These are phyloP conservation scores for Trametes cinnabarina DNA, from an alignment of 768 basidiomycete species.

Conservation along the genomic window DNA sequence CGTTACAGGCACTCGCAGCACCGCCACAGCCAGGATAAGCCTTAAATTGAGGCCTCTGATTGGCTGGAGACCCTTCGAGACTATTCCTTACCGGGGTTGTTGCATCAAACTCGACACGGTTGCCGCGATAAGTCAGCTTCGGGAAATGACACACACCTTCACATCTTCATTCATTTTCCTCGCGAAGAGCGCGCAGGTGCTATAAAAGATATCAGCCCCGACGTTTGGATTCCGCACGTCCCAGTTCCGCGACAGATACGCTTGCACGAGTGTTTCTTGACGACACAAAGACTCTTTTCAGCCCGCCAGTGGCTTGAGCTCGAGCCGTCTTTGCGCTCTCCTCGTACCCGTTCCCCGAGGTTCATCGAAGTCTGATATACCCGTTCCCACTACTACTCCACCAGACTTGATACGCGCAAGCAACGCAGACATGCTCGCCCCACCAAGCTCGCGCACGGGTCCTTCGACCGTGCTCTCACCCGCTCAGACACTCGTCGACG, in stretches of 20 bases:
- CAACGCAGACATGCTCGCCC: conserved; percentile 13
- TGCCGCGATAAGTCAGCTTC: conserved; percentile 6
- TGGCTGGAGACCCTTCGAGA: conserved; percentile 1
- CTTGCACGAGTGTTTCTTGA: background rate
- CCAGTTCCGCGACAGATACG: background rate
- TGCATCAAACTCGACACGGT: background rate
- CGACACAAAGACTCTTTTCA: background rate
- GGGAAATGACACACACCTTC: conserved; percentile 1
- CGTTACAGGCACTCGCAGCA: conserved; percentile 1
- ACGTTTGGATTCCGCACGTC: background rate
- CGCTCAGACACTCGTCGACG: conserved; percentile 31
- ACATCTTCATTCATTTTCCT: background rate
- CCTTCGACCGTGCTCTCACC: conserved; percentile 26
- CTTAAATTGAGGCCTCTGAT: background rate
- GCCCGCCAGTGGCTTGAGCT: background rate
- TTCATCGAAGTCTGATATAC: background rate
- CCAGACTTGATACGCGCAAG: background rate
- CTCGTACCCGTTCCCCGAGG: background rate
- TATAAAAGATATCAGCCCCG: background rate
- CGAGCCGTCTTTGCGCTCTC: conserved; percentile 2
- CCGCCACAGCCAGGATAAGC: background rate
- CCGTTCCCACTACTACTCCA: background rate
- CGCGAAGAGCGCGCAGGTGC: background rate
- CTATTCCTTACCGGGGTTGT: background rate
- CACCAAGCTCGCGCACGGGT: conserved; percentile 3